These are phyloP conservation scores for Myxozyma sirexii DNA, from an alignment of 805 yeast species.

Conservation along the genomic window DNA sequence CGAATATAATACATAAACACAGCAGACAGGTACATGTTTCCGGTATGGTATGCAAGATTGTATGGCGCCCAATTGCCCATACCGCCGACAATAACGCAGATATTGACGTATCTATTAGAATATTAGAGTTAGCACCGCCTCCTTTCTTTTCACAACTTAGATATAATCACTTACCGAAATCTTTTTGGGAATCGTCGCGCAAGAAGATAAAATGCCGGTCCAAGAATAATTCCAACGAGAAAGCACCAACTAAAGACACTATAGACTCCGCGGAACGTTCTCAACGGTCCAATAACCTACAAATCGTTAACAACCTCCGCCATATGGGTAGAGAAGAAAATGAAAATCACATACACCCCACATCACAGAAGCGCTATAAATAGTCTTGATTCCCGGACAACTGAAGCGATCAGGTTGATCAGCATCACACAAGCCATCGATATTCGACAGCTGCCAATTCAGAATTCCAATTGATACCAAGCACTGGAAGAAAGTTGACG, in stretches of 20 bases:
- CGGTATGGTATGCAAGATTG: slow-evolving; percentile 35
- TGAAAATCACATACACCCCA: slow-evolving; percentile 57
- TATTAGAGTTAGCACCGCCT: too few species aligned
- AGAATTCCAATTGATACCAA: slow-evolving; percentile 50
- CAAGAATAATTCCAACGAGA: slow-evolving; percentile 55
- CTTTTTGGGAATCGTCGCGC: background rate
- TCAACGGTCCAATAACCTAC: slow-evolving; percentile 64
- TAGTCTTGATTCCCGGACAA: slow-evolving; percentile 52
- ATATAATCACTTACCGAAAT: too few species aligned
- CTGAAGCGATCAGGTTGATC: slow-evolving; percentile 51
- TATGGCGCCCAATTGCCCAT: slow-evolving; percentile 45
- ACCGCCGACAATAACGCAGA: slow-evolving; percentile 38
- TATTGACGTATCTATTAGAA: slow-evolving; percentile 20
- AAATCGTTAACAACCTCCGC: slow-evolving; percentile 35
- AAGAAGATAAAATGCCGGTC: slow-evolving; percentile 6
- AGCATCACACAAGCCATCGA: slow-evolving; percentile 49
- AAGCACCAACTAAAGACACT: slow-evolving; percentile 61
- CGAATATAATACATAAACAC: slow-evolving; percentile 61
- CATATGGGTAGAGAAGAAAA: too few species aligned
- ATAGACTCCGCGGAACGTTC: slow-evolving; percentile 60
- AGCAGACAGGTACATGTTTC: slow-evolving; percentile 46
- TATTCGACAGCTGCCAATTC: slow-evolving; percentile 47
- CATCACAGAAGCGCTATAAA: slow-evolving; percentile 58
- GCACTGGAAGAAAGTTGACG: slow-evolving; percentile 51
- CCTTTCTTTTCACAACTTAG: too few species aligned